Evolutionary conservation across 371 early-diverging fungal genomes (phyloP), one percentile per base, ranked within the genome.

Genomic region (Actinomucor elegans): DNA sequence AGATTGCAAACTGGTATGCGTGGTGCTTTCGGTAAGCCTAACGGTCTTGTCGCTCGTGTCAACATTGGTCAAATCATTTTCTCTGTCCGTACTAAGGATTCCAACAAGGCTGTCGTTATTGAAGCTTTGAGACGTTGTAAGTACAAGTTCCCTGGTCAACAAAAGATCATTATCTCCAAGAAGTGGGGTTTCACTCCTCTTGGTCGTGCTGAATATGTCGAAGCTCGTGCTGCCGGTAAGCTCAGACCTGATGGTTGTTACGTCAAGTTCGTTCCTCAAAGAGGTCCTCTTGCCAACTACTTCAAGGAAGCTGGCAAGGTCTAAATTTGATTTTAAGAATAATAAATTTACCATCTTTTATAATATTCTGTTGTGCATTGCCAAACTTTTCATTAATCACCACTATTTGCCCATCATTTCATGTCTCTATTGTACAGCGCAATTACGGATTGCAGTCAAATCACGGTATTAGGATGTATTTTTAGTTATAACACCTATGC

Each of bases 1-100:
- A 85, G 99, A 84, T 91, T 99, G 71, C 99, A 99, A 86, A 94
- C 94, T 62, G 99, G 99, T 89, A 99, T 99, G 99, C 94, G 99
- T 85, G 99, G 99, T 80, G 99, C 99, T 69, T 99, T 89, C 77
- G 99, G 99, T 70, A 99, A 99, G 91, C 99, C 99, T 69, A 87
- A 91, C 63, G 99, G 99, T 73, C 85, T 90, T 58, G 99, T 94
- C 59, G 99, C 99, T 59, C 95, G 99, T 84, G 99, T 99, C 75
- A 85, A 96, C 86, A 97, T 99, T 84, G 98, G 99, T 37, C 99
- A 99, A 86, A 86, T 95, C 60, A 89, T 99, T 73, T 84, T 99
- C 72, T 96, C 97, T 62, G 87, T 99, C 76, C 97, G 99, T 75
- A 91, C 97, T 83, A 98, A 94, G 90, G 99, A 98, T 68, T 65